Evolutionary conservation across 495 filamentous ascomycete species (phyloP), one percentile per base, ranked within the genome.

Genomic region (Aspergillus haitiensis): DNA sequence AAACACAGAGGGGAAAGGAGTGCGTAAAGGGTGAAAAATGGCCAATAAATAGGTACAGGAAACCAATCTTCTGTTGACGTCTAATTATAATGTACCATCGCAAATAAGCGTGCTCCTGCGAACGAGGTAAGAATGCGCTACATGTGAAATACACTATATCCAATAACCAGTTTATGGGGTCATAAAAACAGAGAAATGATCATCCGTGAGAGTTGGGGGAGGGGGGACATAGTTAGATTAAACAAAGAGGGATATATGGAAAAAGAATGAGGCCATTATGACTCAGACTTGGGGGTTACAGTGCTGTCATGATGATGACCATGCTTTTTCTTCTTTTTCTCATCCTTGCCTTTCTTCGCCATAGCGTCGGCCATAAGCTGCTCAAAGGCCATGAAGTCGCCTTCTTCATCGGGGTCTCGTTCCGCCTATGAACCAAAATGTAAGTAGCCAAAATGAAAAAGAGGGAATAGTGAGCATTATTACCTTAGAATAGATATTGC

Each of bases 341-440:
- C 88, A 48, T 90, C 88, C 66, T 84, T 84, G 70, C 82, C 83
- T 74, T 97, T 95, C 84, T 98, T 98, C 52, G 90, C 87, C 49
- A 90, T 90, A 6, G 95, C 93, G 69, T 99, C 94, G 35, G 94
- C 92, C 76, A 99, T 95, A 33, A 99, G 86, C 73, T 97, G 91
- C 72, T 99, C 94, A 67, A 99, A 99, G 16, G 91, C 93, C 86
- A 98, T 95, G 78, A 95, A 97, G 56, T 97, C 93, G 62, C 93
- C 94, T 78, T 98, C 94, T 77, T 99, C 94, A 45, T 98, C 95
- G 42, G 92, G 89, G 61, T 92, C 90, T 59, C 94, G 85, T 71
- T 89, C 83, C 16, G 94, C 94, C 94, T 98, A 61, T 8, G 18
- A 13, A 13, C n/a, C 1, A 5, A 37, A 53, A 15, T 48, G 48